phyloP scores from a whole-genome alignment of 2,329 filamentous ascomycete genomes.

The Trichoderma aggressivum region DNA sequence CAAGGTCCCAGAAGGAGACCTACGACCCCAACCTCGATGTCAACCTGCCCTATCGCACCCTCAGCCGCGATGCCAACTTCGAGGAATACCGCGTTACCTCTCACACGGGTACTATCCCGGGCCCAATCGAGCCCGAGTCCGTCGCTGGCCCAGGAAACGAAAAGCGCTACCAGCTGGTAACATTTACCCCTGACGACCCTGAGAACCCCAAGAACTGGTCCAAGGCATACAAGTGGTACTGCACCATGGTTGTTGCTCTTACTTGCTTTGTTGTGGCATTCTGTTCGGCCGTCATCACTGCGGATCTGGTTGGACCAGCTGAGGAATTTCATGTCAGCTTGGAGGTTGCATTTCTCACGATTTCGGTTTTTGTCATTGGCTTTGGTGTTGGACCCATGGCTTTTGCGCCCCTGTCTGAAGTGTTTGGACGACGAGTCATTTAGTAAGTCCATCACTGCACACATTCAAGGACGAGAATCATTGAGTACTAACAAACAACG shows the following conservation, averaged over 20 bases:
- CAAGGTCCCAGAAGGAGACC: slow-evolving; percentile 31
- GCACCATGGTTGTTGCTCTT: slow-evolving; percentile 77
- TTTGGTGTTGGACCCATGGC: slow-evolving; percentile 78
- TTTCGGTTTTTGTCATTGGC: slow-evolving; percentile 76
- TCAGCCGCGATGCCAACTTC: slow-evolving; percentile 59
- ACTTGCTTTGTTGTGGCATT: slow-evolving; percentile 75
- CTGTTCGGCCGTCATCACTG: slow-evolving; percentile 71
- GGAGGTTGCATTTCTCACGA: slow-evolving; percentile 68
- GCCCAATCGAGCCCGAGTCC: slow-evolving; percentile 30
- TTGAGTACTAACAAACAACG: slow-evolving; percentile 16
- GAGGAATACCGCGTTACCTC: slow-evolving; percentile 66
- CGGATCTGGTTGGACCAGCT: slow-evolving; percentile 64
- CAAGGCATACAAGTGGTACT: slow-evolving; percentile 75
- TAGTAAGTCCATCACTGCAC: slow-evolving; percentile 46
- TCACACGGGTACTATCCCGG: slow-evolving; percentile 57
- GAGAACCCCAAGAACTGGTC: slow-evolving; percentile 86
- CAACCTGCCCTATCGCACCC: slow-evolving; percentile 63
- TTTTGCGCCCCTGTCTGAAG: slow-evolving; percentile 75
- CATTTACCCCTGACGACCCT: slow-evolving; percentile 66
- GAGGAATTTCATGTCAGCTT: slow-evolving; percentile 64
- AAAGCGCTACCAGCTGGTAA: slow-evolving; percentile 51
- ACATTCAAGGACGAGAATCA: not conserved
- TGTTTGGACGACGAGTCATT: slow-evolving; percentile 67
- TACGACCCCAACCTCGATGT: slow-evolving; percentile 44
- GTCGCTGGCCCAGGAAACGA: slow-evolving; percentile 24